phyloP scores from a whole-genome alignment of 192 early-diverging fungal genomes.

The Linnemannia zychae region DNA sequence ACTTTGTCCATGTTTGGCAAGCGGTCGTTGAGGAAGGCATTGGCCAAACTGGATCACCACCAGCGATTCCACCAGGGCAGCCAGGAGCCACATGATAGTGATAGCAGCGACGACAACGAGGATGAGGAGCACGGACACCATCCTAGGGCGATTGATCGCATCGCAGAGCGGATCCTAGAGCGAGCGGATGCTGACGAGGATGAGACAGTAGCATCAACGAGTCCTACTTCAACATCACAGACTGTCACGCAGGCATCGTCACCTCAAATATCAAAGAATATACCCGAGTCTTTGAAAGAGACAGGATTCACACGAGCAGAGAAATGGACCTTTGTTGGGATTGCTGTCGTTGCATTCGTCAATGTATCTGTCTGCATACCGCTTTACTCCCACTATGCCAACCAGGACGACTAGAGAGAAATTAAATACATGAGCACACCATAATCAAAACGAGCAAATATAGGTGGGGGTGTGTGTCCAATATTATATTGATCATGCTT shows the following conservation, averaged over 20 bases:
- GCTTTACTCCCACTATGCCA: conserved; percentile 49
- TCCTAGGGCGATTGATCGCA: background rate
- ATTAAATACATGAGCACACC: no score
- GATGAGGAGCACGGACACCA: background rate
- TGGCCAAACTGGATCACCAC: conserved; percentile 48
- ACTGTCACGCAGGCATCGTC: background rate
- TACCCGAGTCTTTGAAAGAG: background rate
- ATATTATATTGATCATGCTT: background rate
- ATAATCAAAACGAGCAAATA: no score
- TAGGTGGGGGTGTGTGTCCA: no score
- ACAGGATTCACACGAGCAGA: conserved; percentile 55
- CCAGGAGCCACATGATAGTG: background rate
- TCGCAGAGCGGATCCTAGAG: background rate
- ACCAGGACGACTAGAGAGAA: conserved; percentile 13
- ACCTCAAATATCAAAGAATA: background rate
- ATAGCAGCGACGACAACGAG: background rate
- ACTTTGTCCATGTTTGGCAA: conserved; percentile 60
- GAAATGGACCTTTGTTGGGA: conserved; percentile 43
- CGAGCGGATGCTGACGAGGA: background rate
- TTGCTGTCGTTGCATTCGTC: conserved; percentile 29
- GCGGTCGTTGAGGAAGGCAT: conserved; percentile 57
- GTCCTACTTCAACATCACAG: background rate
- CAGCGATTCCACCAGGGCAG: conserved; percentile 2
- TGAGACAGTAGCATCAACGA: background rate
- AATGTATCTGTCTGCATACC: conserved; percentile 53